phyloP scores from a whole-genome alignment of 2,329 filamentous ascomycete species.

The Xylaria polymorpha region DNA sequence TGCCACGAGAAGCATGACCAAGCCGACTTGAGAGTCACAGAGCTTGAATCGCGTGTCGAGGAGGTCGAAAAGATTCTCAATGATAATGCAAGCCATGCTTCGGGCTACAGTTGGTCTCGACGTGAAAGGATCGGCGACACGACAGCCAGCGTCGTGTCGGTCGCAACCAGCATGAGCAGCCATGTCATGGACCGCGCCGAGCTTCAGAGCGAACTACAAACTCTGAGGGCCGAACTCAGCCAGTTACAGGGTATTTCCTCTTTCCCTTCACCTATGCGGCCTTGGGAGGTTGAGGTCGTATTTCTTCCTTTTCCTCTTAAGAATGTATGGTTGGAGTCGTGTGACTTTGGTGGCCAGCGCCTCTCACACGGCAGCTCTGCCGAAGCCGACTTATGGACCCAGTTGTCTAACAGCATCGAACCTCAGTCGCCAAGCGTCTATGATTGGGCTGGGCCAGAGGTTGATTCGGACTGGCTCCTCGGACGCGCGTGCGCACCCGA shows the following conservation, averaged over 20 bases:
- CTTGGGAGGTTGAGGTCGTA: constrained; percentile 82
- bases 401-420: constrained; percentile 62
- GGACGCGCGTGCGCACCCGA: constrained; percentile 75
- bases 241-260: constrained; percentile 66
- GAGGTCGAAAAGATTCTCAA: constrained; percentile 67
- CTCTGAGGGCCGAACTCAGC: constrained; percentile 62
- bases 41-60: constrained; percentile 73
- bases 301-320: constrained; percentile 76
- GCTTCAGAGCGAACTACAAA: constrained; percentile 62
- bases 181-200: constrained; percentile 57
- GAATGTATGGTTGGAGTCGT: constrained; percentile 64
- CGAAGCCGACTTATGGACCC: constrained; percentile 65
- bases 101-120: constrained; percentile 53
- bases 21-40: constrained; percentile 73
- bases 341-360: constrained; percentile 59
- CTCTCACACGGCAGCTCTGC: constrained; percentile 47
- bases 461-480: constrained; percentile 70
- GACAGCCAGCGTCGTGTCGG: constrained; percentile 60
- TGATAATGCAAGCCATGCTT: constrained; percentile 57
- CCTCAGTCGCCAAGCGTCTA: constrained; percentile 61
- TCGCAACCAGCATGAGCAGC: constrained; percentile 57
- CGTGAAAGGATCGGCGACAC: constrained; percentile 57
- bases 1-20: constrained; percentile 75
- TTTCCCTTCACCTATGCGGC: constrained; percentile 69
- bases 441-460: constrained; percentile 60